These are phyloP conservation scores for Cladorrhinum sp. DNA, from an alignment of 2,329 filamentous ascomycete species.

Conservation along the genomic window DNA sequence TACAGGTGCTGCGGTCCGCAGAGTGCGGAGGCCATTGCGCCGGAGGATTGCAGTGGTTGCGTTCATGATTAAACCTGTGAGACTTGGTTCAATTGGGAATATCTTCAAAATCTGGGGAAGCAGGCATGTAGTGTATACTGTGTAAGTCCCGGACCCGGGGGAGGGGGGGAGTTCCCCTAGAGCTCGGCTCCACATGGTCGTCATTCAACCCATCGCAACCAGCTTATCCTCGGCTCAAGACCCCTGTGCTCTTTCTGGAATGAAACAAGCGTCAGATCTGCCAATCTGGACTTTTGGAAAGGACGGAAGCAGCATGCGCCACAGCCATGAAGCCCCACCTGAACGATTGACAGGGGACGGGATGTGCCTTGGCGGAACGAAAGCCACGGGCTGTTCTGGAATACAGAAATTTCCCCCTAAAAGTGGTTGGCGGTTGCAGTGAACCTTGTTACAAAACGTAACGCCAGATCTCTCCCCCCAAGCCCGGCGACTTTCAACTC, in stretches of 20 bases:
- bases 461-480: background rate
- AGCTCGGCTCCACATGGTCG: constrained; percentile 10
- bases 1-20: constrained; percentile 51
- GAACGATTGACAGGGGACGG: background rate
- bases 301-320: background rate
- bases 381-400: constrained; percentile 1
- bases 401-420: constrained; percentile 16
- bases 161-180: background rate
- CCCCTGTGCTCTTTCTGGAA: constrained; percentile 1
- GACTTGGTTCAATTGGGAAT: background rate
- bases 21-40: constrained; percentile 55
- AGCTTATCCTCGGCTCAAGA: constrained; percentile 28
- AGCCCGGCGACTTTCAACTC: background rate
- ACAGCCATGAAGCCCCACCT: background rate
- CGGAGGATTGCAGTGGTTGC: constrained; percentile 18
- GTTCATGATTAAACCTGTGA: constrained; percentile 12
- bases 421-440: background rate
- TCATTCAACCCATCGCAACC: background rate
- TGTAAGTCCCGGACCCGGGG: background rate
- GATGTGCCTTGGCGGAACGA: background rate
- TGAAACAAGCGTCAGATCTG: constrained; percentile 7
- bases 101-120: background rate
- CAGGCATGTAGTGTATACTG: background rate
- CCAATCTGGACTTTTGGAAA: constrained; percentile 3
- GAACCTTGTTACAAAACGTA: background rate